Evolutionary conservation across 139 green algal species (phyloP), one percentile per base, ranked within the genome.

Genomic region (Chlorella vulgaris): DNA sequence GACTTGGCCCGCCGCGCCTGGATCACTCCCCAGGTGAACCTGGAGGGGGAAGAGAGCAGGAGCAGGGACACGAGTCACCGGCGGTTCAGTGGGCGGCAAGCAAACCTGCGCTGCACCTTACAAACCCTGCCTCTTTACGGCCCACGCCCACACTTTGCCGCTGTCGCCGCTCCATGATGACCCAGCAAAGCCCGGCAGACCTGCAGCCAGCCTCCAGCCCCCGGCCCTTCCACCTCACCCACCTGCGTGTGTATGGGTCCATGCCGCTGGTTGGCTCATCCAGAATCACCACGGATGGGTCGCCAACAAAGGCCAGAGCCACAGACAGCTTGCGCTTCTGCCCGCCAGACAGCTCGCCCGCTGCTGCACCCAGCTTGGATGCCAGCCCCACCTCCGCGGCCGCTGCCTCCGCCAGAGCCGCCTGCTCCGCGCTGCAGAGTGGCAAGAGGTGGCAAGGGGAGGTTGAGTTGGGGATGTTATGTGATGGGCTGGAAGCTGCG

Each of bases 191-290:
- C n/a, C n/a, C n/a, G n/a, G n/a, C n/a, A n/a, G n/a, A n/a, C n/a
- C n/a, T n/a, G n/a, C n/a, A n/a, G n/a, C n/a, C n/a, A n/a, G n/a
- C n/a, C n/a, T n/a, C n/a, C n/a, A n/a, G n/a, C n/a, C n/a, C n/a
- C n/a, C n/a, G 47, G 13, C 13, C 47, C 13, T 10, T 24, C 15
- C 47, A 15, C 13, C 47, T 15, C 7, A 0, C 75, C 33, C 31
- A 70, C 77, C 77, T 26, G 35, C 77, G 65, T 2, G 77, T 76
- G 50, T 77, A 77, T 0, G 88, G 88, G 51, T 92, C 88, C 86
- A 91, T 87, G 21, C 88, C 88, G 18, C 86, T 96, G 53, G 86
- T 91, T 0, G 94, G 94, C 82, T 97, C 94, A 76, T 97, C 94
- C 84, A 96, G 80, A 24, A 95, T 86, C 29, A 92, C 85, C 31